Base-by-base conservation (phyloP, 305 asterid species). In the Solanum chacoense region DNA sequence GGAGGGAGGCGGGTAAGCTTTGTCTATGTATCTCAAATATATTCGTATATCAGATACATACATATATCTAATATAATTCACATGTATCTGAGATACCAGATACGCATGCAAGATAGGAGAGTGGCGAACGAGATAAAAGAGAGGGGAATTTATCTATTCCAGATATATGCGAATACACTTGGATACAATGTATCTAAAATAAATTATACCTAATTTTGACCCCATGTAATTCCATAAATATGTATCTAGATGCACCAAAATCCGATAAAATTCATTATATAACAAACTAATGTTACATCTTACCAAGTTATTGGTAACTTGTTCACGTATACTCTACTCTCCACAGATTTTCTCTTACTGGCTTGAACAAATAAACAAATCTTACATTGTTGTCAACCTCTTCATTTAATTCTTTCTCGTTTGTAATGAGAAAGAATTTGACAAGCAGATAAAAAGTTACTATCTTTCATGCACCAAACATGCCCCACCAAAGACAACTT, bases 151-250 rank as follows among this genome's bases (percentile, higher is more conserved):
- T 55, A 55, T 55, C 11, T 55, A 20, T 55, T 0, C 2, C 11
- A 55, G 1, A 18, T 55, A 8, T 7, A 55, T 55, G 5, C 0
- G 5, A 55, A 55, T 55, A 18, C 5, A 55, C 24, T 55, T 55
- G 2, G 2, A 55, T 55, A 55, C 24, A 18, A 55, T 55, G 11
- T 8, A 55, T 20, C 67, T 55, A 18, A 7, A 55, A 55, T 0
- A 55, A 18, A 55, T 7, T 55, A 55, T 18, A 55, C 24, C 24
- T 18, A 55, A 1, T 55, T 18, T 55, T 20, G 4, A 55, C 11
- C n/a, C 2, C 2, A 20, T 55, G 0, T 20, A 20, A 18, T 55
- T 3, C 0, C 2, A 20, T 0, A 55, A 55, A 18, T 2, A 0
- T 55, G 11, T 3, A 55, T 55, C 67, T 55, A 55, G 2, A 55